Evolutionary conservation across 2,329 filamentous ascomycete genomes (phyloP).

Genomic region (Arthrocladium fulminans): DNA sequence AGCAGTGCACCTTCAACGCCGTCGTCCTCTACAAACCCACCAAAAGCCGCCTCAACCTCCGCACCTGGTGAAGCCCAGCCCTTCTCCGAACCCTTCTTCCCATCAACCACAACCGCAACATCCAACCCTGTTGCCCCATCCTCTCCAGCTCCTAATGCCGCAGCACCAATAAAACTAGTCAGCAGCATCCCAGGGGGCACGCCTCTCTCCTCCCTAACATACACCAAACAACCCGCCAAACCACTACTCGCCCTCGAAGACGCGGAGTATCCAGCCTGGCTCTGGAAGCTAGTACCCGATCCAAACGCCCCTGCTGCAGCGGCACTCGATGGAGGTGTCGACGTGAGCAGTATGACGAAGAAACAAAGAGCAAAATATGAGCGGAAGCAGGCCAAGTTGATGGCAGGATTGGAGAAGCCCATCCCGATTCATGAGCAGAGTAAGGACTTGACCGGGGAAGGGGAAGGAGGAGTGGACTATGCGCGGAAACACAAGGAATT

Average conservation of each 20-base stretch:
- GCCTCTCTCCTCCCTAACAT: slow-evolving; percentile 35
- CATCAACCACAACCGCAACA: slow-evolving; percentile 15
- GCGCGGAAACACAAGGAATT: slow-evolving; percentile 33
- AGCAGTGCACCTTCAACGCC: slow-evolving; percentile 17
- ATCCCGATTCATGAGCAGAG: slow-evolving; percentile 40
- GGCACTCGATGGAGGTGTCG: slow-evolving; percentile 28
- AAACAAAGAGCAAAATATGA: slow-evolving; percentile 39
- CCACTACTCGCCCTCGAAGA: slow-evolving; percentile 38
- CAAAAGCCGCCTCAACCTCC: slow-evolving; percentile 27
- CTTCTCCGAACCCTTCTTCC: slow-evolving; percentile 26
- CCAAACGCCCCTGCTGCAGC: slow-evolving; percentile 27
- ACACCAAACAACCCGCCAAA: slow-evolving; percentile 38
- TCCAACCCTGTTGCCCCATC: slow-evolving; percentile 11
- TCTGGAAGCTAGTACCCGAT: slow-evolving; percentile 36
- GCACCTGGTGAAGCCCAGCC: slow-evolving; percentile 34
- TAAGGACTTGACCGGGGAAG: slow-evolving; percentile 36
- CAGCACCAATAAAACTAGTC: slow-evolving; percentile 23
- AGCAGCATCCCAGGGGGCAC: slow-evolving; percentile 35
- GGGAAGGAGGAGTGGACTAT: slow-evolving; percentile 29
- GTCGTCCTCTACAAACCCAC: slow-evolving; percentile 13
- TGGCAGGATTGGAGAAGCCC: slow-evolving; percentile 30
- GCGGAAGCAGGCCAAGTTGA: slow-evolving; percentile 38
- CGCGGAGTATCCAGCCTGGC: slow-evolving; percentile 41
- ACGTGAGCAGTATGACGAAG: slow-evolving; percentile 32
- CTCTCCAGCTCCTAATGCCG: slow-evolving; percentile 22